phyloP scores from a whole-genome alignment of 2,329 filamentous ascomycete species.

The Cladosporium sp. region DNA sequence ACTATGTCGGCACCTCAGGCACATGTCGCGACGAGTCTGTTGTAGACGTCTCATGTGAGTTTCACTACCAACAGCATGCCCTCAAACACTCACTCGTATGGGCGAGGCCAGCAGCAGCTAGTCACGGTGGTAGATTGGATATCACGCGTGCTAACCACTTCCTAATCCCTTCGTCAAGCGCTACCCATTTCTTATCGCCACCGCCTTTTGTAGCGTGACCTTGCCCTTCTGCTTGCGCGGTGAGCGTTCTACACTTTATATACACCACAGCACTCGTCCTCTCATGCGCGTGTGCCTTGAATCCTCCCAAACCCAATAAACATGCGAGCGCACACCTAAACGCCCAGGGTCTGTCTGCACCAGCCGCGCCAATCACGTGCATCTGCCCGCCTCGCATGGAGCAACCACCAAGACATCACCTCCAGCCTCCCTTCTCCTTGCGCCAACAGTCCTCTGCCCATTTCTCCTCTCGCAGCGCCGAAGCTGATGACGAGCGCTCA shows the following conservation, averaged over 20 bases:
- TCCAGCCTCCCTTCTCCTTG: conserved; percentile 8
- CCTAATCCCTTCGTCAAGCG: conserved; percentile 1
- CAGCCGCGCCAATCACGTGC: neutral
- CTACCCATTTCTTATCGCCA: conserved; percentile 19
- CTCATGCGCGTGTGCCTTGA: neutral
- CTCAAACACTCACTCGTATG: neutral
- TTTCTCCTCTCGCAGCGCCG: conserved; percentile 41
- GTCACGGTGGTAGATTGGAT: conserved; percentile 2
- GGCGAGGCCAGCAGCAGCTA: neutral
- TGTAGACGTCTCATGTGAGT: neutral
- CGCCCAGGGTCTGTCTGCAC: conserved; percentile 10
- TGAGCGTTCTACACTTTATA: neutral
- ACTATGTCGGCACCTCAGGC: no score
- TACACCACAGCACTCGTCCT: neutral
- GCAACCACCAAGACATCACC: conserved; percentile 11
- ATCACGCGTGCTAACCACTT: conserved; percentile 17
- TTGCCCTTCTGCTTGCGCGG: neutral
- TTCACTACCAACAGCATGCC: neutral
- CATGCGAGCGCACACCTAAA: neutral
- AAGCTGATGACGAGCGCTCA: conserved; percentile 45
- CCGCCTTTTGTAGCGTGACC: conserved; percentile 9
- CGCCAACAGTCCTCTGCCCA: conserved; percentile 19
- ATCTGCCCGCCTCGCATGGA: neutral
- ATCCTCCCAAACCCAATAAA: conserved; percentile 1
- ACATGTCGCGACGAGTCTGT: neutral